phyloP scores from a whole-genome alignment of 352 stramenopile genomes.

The Phytophthora lateralis region DNA sequence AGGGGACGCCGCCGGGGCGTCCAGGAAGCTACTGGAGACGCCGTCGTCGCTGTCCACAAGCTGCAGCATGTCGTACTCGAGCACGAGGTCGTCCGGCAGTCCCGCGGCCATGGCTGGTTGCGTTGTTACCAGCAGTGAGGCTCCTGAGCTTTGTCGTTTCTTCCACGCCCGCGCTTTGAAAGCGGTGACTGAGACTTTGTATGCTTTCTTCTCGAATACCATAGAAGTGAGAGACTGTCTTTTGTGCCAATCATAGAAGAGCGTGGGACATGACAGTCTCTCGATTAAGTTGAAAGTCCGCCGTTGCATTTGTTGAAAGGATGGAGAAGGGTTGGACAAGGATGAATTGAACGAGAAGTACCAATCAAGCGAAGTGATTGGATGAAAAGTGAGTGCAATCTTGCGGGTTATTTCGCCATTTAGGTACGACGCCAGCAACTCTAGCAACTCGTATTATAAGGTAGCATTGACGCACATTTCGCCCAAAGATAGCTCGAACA shows the following conservation, averaged over 20 bases:
- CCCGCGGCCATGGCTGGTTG: constrained; percentile 31
- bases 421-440: too few species aligned
- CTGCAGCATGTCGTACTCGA: constrained; percentile 54
- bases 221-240: constrained; percentile 11
- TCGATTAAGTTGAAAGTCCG: constrained; percentile 3
- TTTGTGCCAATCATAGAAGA: constrained; percentile 4
- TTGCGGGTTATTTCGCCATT: too few species aligned
- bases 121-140: background rate
- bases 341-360: too few species aligned
- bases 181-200: constrained; percentile 13
- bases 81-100: constrained; percentile 44
- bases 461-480: too few species aligned
- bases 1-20: constrained; percentile 14
- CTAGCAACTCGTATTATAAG: too few species aligned
- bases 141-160: constrained; percentile 1
- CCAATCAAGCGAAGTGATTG: too few species aligned
- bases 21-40: constrained; percentile 18
- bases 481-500: too few species aligned
- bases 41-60: constrained; percentile 40
- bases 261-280: constrained; percentile 5
- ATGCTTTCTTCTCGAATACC: constrained; percentile 19
- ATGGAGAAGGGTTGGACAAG: background rate
- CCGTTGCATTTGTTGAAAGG: background rate
- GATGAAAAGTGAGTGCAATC: too few species aligned
- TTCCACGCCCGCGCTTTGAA: background rate